Evolutionary conservation across 345 rosid genomes (phyloP).

Genomic region (Brassica juncea): DNA sequence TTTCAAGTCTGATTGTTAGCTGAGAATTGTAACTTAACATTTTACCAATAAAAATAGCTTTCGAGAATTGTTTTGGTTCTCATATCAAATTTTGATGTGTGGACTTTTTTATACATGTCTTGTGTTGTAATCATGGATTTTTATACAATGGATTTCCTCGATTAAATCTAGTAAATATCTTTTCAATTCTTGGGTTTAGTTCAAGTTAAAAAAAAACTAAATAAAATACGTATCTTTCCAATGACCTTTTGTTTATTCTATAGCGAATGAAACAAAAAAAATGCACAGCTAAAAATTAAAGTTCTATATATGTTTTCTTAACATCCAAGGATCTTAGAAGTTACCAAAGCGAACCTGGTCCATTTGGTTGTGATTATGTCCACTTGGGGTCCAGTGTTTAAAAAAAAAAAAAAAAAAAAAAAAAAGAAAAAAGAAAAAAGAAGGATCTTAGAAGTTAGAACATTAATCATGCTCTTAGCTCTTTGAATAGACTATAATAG

Average conservation of each 20-base stretch:
- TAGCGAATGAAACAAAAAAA: background rate
- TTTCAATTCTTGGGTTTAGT: background rate
- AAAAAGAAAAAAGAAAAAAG: too few relatives aligned
- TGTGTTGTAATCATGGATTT: background rate
- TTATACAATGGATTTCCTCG: background rate
- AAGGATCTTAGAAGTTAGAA: too few relatives aligned
- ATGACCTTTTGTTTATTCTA: background rate
- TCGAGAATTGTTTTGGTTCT: slow-evolving; percentile 13
- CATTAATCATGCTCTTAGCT: background rate
- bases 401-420: too few relatives aligned
- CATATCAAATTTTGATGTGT: background rate
- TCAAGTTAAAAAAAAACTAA: background rate
- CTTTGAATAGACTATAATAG: background rate
- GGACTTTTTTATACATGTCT: background rate
- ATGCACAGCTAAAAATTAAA: background rate
- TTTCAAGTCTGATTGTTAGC: slow-evolving; percentile 25
- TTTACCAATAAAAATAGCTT: slow-evolving; percentile 8
- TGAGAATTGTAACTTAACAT: background rate
- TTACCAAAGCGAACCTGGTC: too few relatives aligned
- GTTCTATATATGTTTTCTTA: background rate
- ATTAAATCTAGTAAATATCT: background rate
- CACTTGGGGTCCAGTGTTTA: too few relatives aligned
- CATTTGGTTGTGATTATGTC: too few relatives aligned
- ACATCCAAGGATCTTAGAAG: background rate
- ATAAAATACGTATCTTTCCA: background rate